Evolutionary conservation across 2,329 filamentous ascomycete species (phyloP).

Genomic region (Fusarium cyanostomum): DNA sequence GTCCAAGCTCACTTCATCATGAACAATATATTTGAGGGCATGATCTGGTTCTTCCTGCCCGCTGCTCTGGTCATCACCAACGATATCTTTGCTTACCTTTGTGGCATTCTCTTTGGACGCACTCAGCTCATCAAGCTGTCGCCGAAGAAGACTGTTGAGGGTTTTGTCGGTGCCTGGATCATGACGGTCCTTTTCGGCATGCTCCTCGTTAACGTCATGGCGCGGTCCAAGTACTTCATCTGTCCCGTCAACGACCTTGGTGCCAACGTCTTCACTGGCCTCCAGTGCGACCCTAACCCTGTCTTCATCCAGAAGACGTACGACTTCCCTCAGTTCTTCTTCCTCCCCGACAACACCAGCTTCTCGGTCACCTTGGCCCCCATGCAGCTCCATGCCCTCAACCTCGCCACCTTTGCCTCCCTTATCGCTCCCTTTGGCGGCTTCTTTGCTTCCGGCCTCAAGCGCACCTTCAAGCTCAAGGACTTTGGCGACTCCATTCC

Average conservation of each 20-base stretch:
- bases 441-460: slow-evolving; percentile 97
- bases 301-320: slow-evolving; percentile 86
- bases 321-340: slow-evolving; percentile 76
- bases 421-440: slow-evolving; percentile 97
- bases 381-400: slow-evolving; percentile 92
- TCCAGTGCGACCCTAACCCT: slow-evolving; percentile 90
- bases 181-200: slow-evolving; percentile 91
- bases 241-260: slow-evolving; percentile 97
- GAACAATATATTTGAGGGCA: slow-evolving; percentile 99
- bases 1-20: slow-evolving; percentile 99
- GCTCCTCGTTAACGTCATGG: slow-evolving; percentile 82
- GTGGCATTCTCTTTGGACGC: slow-evolving; percentile 94
- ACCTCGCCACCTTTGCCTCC: slow-evolving; percentile 92
- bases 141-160: slow-evolving; percentile 98
- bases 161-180: slow-evolving; percentile 95
- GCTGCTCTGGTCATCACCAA: slow-evolving; percentile 96
- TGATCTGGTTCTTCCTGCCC: slow-evolving; percentile 99
- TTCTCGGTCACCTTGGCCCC: slow-evolving; percentile 80
- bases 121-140: slow-evolving; percentile 98
- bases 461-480: slow-evolving; percentile 99
- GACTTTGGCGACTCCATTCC: slow-evolving; percentile 99
- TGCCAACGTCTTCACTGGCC: slow-evolving; percentile 89
- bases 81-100: slow-evolving; percentile 98
- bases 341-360: slow-evolving; percentile 66
- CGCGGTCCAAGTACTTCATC: slow-evolving; percentile 95